A percentile compares a stretch with the other conserved stretches of the same genome.
phyloP scores from a whole-genome alignment of 306 rosid genomes.

The Oemleria cerasiformis region DNA sequence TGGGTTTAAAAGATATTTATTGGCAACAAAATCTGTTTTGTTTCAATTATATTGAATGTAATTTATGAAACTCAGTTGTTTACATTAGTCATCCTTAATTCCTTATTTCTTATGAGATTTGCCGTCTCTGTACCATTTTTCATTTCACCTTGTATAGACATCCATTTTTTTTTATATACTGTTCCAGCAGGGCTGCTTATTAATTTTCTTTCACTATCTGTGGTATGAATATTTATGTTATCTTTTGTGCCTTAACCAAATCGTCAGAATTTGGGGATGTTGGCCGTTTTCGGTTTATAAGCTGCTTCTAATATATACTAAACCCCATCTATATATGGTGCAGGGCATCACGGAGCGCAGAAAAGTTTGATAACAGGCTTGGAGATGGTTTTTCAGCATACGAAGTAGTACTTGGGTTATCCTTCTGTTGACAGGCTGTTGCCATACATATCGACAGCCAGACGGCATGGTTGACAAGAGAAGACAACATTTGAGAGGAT shows the following conservation, averaged over 20 bases:
- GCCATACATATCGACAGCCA: conserved; percentile 26
- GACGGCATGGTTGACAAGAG: conserved; percentile 33
- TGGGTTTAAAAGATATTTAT: neutral
- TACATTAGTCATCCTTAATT: no score
- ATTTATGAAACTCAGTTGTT: neutral
- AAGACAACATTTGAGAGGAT: neutral
- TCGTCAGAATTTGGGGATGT: neutral
- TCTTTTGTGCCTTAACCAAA: neutral
- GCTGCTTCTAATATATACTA: conserved; percentile 17
- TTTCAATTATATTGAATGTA: neutral
- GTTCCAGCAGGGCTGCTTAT: neutral
- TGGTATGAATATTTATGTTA: neutral
- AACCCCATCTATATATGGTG: conserved; percentile 17
- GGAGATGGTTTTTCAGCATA: conserved; percentile 29
- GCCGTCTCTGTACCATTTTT: neutral
- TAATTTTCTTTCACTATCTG: neutral
- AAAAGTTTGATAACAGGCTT: conserved; percentile 40
- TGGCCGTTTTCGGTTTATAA: conserved; percentile 14
- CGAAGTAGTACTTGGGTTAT: conserved; percentile 24
- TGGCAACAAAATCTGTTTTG: neutral
- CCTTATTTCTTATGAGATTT: neutral
- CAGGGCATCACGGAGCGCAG: conserved; percentile 36
- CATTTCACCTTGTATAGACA: neutral
- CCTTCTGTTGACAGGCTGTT: conserved; percentile 29
- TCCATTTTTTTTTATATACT: neutral